These are phyloP conservation scores for Prunus mongolica DNA, from an alignment of 306 rosid species.

Conservation along the genomic window DNA sequence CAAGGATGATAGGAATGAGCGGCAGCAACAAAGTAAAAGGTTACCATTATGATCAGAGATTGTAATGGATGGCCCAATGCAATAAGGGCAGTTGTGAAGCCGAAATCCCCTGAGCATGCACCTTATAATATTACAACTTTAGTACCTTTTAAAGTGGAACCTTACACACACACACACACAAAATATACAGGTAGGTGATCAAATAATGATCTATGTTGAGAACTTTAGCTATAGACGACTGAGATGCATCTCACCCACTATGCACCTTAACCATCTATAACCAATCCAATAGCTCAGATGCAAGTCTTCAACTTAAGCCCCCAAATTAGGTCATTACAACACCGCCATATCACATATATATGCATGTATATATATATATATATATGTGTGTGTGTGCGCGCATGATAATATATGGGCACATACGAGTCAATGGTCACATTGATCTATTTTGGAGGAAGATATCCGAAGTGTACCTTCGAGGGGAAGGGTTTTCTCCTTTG, in stretches of 20 bases:
- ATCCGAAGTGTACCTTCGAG: slow-evolving; percentile 54
- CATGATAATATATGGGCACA: neutral
- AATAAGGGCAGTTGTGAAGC: slow-evolving; percentile 85
- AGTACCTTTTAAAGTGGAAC: neutral
- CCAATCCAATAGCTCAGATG: neutral
- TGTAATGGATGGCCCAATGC: slow-evolving; percentile 83
- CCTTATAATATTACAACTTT: slow-evolving; percentile 40
- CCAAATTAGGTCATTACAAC: neutral
- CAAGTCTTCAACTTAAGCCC: neutral
- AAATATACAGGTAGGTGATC: neutral
- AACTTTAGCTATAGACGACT: neutral
- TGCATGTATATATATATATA: too few species aligned
- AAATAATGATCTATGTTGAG: neutral
- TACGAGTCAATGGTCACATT: slow-evolving; percentile 1
- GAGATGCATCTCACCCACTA: neutral
- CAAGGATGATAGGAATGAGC: neutral
- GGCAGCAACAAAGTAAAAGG: neutral
- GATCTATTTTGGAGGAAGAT: slow-evolving; percentile 8
- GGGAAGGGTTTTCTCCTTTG: slow-evolving; percentile 68
- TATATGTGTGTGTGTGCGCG: too few species aligned
- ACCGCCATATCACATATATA: neutral
- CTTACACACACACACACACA: neutral
- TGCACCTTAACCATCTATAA: neutral
- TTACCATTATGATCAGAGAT: slow-evolving; percentile 79
- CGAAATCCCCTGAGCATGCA: slow-evolving; percentile 95